A percentile compares a stretch with the other conserved stretches of the same genome.
phyloP scores from a whole-genome alignment of 164 flowering plant species.

The Nymphaea colorata region DNA sequence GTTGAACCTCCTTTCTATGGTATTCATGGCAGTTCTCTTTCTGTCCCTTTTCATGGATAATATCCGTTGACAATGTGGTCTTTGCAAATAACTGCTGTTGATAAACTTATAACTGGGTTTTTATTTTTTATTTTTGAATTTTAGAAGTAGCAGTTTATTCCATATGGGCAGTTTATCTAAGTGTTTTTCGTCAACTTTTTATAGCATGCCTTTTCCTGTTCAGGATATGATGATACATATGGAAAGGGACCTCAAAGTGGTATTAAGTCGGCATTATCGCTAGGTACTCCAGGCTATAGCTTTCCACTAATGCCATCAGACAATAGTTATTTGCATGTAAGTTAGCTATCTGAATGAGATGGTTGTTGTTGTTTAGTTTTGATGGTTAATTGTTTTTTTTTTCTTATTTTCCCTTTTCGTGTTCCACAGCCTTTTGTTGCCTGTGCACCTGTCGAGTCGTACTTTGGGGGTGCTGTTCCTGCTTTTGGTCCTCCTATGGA shows the following conservation, averaged over 20 bases:
- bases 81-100: no score
- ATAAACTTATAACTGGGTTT: no score
- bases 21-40: no score
- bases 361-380: not conserved
- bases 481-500: constrained; percentile 45
- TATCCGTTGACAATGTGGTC: no score
- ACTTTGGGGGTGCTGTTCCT: constrained; percentile 29
- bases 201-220: not conserved
- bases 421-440: constrained; percentile 30
- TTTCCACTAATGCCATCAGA: constrained; percentile 27
- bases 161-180: no score
- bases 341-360: constrained; percentile 5
- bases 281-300: constrained; percentile 24
- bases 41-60: no score
- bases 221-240: constrained; percentile 24
- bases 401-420: not conserved
- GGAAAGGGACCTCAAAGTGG: constrained; percentile 22
- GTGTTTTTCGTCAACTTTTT: no score
- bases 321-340: constrained; percentile 35
- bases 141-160: no score
- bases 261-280: constrained; percentile 26
- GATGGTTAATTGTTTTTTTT: not conserved
- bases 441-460: constrained; percentile 42
- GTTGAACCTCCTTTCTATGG: no score
- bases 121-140: no score